Percentiles rank a stretch among this genome's conserved stretches.
Evolutionary conservation across 2,329 filamentous ascomycete species (phyloP).

Genomic region (Pyricularia sp.): DNA sequence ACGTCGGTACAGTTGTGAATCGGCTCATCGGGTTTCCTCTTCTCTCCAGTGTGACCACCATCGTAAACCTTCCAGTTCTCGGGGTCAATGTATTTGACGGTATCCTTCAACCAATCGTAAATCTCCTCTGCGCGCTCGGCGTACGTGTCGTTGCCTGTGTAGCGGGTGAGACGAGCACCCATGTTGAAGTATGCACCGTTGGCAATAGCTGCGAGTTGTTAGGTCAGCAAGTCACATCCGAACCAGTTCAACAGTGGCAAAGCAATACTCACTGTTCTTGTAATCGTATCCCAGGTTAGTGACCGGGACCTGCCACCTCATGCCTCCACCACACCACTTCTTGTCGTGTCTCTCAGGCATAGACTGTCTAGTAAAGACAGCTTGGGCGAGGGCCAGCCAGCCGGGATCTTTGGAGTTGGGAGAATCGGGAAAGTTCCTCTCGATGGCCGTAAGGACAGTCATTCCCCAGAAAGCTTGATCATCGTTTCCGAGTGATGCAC

Average conservation of each 20-base stretch:
- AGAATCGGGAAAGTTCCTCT: conserved; percentile 53
- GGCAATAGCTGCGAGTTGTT: conserved; percentile 29
- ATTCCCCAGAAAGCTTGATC: conserved; percentile 65
- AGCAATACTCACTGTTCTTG: conserved; percentile 37
- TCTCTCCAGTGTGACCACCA: conserved; percentile 39
- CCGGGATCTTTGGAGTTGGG: conserved; percentile 37
- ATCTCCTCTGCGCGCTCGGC: conserved; percentile 48
- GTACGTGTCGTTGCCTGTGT: conserved; percentile 58
- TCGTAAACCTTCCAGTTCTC: conserved; percentile 49
- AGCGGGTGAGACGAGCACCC: conserved; percentile 61
- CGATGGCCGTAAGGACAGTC: conserved; percentile 57
- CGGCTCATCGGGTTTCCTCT: conserved; percentile 10
- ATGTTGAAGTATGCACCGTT: conserved; percentile 56
- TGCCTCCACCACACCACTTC: conserved; percentile 58
- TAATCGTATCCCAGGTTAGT: conserved; percentile 72
- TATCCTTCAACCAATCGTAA: conserved; percentile 48
- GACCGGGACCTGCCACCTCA: conserved; percentile 69
- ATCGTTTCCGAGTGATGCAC: conserved; percentile 49
- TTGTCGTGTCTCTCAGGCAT: conserved; percentile 56
- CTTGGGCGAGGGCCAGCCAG: conserved; percentile 59
- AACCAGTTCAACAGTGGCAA: too few relatives aligned
- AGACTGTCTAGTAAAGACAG: conserved; percentile 56
- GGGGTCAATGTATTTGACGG: conserved; percentile 47
- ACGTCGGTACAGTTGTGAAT: conserved; percentile 44
- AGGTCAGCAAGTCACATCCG: not conserved